These are phyloP conservation scores for Aspergillus carbonarius DNA, from an alignment of 2,329 filamentous ascomycete genomes.

Conservation along the genomic window DNA sequence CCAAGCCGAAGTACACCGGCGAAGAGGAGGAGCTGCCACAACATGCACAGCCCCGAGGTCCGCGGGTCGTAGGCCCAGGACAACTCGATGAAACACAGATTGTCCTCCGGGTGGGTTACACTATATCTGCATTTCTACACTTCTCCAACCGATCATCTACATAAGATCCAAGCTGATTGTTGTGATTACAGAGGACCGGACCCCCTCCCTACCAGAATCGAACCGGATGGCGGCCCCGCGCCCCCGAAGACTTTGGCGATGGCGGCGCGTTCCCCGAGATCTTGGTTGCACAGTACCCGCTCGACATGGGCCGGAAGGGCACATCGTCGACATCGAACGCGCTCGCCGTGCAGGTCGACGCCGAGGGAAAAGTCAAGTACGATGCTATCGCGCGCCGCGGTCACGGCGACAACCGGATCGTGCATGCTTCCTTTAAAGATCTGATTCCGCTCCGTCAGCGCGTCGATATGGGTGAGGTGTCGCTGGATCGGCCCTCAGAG, in stretches of 20 bases:
- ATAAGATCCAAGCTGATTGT: slow-evolving; percentile 14
- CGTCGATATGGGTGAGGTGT: slow-evolving; percentile 88
- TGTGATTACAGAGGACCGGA: slow-evolving; percentile 61
- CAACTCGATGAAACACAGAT: slow-evolving; percentile 84
- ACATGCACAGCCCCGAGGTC: slow-evolving; percentile 72
- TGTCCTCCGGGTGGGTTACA: slow-evolving; percentile 65
- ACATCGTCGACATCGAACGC: slow-evolving; percentile 73
- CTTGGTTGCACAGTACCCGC: slow-evolving; percentile 88
- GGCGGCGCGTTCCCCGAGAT: slow-evolving; percentile 95
- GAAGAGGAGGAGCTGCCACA: slow-evolving; percentile 78
- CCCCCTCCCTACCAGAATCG: slow-evolving; percentile 87
- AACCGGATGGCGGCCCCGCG: slow-evolving; percentile 84
- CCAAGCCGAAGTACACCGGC: slow-evolving; percentile 86
- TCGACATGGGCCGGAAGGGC: slow-evolving; percentile 86
- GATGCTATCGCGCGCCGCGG: slow-evolving; percentile 90
- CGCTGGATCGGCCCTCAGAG: slow-evolving; percentile 77
- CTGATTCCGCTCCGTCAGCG: slow-evolving; percentile 90
- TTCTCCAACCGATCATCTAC: slow-evolving; percentile 4
- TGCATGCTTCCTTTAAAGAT: slow-evolving; percentile 96
- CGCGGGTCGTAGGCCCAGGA: slow-evolving; percentile 75
- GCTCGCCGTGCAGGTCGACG: slow-evolving; percentile 86
- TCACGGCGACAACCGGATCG: slow-evolving; percentile 76
- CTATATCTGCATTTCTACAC: not conserved
- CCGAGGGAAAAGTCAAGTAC: slow-evolving; percentile 91
- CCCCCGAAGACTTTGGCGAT: slow-evolving; percentile 89